Percentiles rank a stretch among this genome's conserved stretches.
Evolutionary conservation across 192 early-diverging fungal genomes (phyloP).

Genomic region (Umbelopsis sp.): DNA sequence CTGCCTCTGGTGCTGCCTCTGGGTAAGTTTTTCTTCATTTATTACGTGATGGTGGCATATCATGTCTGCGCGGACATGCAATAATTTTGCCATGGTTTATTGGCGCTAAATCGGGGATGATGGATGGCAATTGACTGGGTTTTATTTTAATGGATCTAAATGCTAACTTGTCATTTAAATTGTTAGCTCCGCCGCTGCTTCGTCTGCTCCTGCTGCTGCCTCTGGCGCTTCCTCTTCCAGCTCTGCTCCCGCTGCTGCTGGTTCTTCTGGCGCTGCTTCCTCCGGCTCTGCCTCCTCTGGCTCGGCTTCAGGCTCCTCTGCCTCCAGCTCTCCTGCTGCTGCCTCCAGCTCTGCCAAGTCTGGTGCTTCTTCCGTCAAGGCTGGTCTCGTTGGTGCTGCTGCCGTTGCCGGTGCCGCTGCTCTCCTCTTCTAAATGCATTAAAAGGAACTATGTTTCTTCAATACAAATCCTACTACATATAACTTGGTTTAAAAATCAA

Average conservation of each 20-base stretch:
- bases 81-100: no score
- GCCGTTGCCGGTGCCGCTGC: constrained; percentile 32
- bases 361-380: constrained; percentile 11
- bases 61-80: no score
- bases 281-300: not conserved
- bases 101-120: not conserved
- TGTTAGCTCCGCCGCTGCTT: not conserved
- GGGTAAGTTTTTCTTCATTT: not conserved
- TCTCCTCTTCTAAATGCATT: constrained; percentile 18
- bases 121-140: not conserved
- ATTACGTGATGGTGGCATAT: no score
- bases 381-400: constrained; percentile 31
- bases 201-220: not conserved
- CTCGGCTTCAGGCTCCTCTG: not conserved
- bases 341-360: constrained; percentile 3
- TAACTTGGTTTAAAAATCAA: not conserved
- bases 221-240: not conserved
- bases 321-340: not conserved
- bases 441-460: not conserved
- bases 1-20: constrained; percentile 18
- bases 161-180: not conserved
- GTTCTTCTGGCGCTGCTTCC: not conserved
- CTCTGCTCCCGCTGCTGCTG: not conserved
- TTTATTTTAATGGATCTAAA: not conserved
- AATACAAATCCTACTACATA: not conserved